phyloP scores from a whole-genome alignment of 2,329 filamentous ascomycete genomes.

The Arthroderma uncinatum region DNA sequence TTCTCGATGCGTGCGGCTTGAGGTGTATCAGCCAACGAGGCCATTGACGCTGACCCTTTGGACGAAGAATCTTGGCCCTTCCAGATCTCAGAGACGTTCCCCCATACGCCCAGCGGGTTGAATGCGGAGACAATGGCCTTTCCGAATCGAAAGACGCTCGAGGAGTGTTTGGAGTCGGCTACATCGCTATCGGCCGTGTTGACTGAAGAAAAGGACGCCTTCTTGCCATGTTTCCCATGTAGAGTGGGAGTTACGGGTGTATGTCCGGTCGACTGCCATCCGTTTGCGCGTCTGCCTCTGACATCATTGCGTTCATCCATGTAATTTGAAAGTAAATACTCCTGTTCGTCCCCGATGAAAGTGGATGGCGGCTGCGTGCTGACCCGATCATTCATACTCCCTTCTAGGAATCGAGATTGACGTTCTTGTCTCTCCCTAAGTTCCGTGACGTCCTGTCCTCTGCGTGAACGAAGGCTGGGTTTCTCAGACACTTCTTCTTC shows the following conservation, averaged over 20 bases:
- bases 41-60: slow-evolving; percentile 30
- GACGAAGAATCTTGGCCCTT: slow-evolving; percentile 25
- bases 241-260: background rate
- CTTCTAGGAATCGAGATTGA: slow-evolving; percentile 57
- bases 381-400: slow-evolving; percentile 72
- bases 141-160: slow-evolving; percentile 45
- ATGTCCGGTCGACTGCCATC: background rate
- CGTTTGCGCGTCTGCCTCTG: background rate
- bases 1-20: slow-evolving; percentile 25
- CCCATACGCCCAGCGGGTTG: slow-evolving; percentile 42
- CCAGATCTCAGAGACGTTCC: slow-evolving; percentile 33
- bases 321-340: slow-evolving; percentile 4
- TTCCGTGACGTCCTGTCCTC: background rate
- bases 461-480: background rate
- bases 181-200: slow-evolving; percentile 4
- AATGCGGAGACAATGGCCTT: slow-evolving; percentile 44
- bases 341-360: slow-evolving; percentile 44
- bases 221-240: background rate
- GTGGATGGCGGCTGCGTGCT: slow-evolving; percentile 59
- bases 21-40: background rate
- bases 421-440: slow-evolving; percentile 9
- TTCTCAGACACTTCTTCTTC: background rate
- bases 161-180: slow-evolving; percentile 27
- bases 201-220: background rate
- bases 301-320: background rate